Conservation (phyloP, 2,329 filamentous ascomycete species). For the Nemania sp. region DNA sequence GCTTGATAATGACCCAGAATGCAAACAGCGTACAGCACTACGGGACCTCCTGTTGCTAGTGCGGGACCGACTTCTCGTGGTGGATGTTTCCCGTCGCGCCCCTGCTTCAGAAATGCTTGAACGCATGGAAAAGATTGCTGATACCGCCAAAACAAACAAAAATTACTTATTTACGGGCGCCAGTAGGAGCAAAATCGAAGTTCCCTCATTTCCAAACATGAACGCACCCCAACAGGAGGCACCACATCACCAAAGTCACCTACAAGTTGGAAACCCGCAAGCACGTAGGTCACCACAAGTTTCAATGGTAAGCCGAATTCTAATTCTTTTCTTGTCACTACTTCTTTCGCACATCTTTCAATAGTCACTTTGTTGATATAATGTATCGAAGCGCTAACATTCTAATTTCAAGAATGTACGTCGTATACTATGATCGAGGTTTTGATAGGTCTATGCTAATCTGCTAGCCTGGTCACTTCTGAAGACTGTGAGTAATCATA, state of each 20-base stretch:
- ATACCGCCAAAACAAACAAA: neutral
- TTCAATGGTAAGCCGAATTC: too few relatives aligned
- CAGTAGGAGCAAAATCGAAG: neutral
- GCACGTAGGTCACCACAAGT: too few relatives aligned
- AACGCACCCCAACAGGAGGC: too few relatives aligned
- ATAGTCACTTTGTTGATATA: too few relatives aligned
- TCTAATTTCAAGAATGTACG: slow-evolving; percentile 10
- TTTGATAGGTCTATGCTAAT: neutral
- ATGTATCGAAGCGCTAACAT: too few relatives aligned
- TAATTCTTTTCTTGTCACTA: too few relatives aligned
- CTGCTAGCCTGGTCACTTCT: neutral
- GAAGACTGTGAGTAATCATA: slow-evolving; percentile 13
- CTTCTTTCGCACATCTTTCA: too few relatives aligned
- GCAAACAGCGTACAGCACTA: slow-evolving; percentile 1
- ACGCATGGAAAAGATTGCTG: neutral
- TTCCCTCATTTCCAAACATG: neutral
- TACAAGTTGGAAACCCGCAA: too few relatives aligned
- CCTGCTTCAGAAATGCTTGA: neutral
- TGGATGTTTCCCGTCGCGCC: neutral
- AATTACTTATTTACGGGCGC: slow-evolving; percentile 5
- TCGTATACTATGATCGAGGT: neutral
- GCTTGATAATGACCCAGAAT: slow-evolving; percentile 17
- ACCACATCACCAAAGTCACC: too few relatives aligned
- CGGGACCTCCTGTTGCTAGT: slow-evolving; percentile 14
- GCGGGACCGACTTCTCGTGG: slow-evolving; percentile 12